Conservation (phyloP, 805 yeast genomes). For the Kregervanrija fluxuum region DNA sequence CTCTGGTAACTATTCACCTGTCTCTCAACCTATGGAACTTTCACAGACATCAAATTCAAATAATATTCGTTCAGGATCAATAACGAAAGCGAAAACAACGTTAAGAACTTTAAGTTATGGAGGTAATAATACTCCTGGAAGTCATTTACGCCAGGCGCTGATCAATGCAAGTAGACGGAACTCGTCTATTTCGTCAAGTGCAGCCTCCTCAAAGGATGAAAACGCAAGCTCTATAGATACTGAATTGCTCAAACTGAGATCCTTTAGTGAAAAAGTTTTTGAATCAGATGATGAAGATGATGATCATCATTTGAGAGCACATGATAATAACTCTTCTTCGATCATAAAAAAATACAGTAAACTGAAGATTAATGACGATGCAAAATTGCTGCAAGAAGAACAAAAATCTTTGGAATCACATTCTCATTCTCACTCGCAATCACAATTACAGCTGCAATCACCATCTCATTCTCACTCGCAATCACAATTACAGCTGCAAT, state of each 20-base stretch:
- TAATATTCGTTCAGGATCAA: background rate
- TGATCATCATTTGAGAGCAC: slow-evolving; percentile 11
- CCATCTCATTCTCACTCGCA: too few relatives aligned
- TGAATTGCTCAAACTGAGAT: slow-evolving; percentile 22
- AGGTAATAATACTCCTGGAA: background rate
- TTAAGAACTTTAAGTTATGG: background rate
- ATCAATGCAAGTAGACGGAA: background rate
- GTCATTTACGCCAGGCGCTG: background rate
- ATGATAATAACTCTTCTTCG: too few relatives aligned
- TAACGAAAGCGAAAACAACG: background rate
- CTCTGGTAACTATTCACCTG: too few relatives aligned
- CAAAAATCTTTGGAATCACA: too few relatives aligned
- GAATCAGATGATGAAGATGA: slow-evolving; percentile 28
- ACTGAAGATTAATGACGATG: too few relatives aligned
- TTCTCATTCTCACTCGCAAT: too few relatives aligned
- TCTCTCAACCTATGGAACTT: background rate
- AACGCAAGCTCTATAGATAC: slow-evolving; percentile 12
- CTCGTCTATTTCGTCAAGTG: background rate
- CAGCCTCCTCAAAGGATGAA: background rate
- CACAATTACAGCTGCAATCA: too few relatives aligned
- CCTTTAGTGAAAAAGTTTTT: slow-evolving; percentile 27
- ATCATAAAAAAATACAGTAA: too few relatives aligned
- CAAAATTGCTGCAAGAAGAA: too few relatives aligned
- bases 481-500: too few relatives aligned
- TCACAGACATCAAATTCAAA: background rate